Percentiles rank a stretch among this genome's conserved stretches.
These are phyloP conservation scores for Citrus hindsii DNA, from an alignment of 345 rosid species.

Conservation along the genomic window DNA sequence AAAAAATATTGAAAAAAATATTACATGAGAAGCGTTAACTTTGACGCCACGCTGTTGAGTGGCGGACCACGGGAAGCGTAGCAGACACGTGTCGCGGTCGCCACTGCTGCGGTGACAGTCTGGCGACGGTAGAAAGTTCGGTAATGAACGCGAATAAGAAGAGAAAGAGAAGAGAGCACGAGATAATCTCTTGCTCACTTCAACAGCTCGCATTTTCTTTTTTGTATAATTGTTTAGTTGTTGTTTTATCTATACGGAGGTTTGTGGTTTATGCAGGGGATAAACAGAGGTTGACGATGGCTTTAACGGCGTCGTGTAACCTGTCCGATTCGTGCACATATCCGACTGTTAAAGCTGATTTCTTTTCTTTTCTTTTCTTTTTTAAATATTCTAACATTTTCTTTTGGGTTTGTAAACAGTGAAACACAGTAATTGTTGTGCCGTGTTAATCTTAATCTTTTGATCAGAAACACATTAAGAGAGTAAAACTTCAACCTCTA, in stretches of 20 bases:
- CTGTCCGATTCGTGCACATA: no score
- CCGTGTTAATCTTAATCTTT: no score
- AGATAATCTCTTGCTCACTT: slow-evolving; percentile 22
- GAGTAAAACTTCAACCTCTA: no score
- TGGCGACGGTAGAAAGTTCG: slow-evolving; percentile 10
- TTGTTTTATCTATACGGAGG: background rate
- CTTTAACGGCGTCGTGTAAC: background rate
- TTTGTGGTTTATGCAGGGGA: background rate
- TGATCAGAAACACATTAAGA: no score
- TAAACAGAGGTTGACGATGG: background rate
- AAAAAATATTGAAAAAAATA: background rate
- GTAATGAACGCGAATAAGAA: slow-evolving; percentile 15
- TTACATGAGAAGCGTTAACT: slow-evolving; percentile 75
- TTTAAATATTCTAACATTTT: no score
- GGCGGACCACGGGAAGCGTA: slow-evolving; percentile 50
- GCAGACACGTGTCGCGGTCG: slow-evolving; percentile 12
- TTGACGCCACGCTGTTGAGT: slow-evolving; percentile 67
- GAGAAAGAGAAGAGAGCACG: slow-evolving; percentile 29
- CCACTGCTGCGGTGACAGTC: slow-evolving; percentile 4
- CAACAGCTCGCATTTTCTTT: slow-evolving; percentile 22
- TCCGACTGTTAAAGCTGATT: no score
- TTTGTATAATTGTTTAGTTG: background rate
- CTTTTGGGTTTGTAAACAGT: no score
- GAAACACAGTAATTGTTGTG: no score
- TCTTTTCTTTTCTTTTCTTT: no score